These are phyloP conservation scores for Casuarina equisetifolia DNA, from an alignment of 306 rosid genomes.

Conservation along the genomic window DNA sequence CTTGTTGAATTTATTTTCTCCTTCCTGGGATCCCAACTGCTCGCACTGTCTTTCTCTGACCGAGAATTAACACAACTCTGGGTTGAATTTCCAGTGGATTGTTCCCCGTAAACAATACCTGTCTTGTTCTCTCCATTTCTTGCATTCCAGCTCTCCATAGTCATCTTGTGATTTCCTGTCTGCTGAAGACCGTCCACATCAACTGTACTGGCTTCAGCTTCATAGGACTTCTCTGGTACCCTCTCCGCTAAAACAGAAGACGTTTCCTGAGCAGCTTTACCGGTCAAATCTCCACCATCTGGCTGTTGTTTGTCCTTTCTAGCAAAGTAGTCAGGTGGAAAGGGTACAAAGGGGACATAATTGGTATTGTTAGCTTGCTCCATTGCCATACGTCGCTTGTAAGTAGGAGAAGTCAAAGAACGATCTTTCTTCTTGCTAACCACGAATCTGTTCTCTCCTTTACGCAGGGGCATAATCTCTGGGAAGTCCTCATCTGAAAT, in stretches of 20 bases:
- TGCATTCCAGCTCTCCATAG: slow-evolving; percentile 27
- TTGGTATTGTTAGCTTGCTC: slow-evolving; percentile 66
- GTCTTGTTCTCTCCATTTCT: slow-evolving; percentile 23
- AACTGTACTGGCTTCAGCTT: slow-evolving; percentile 20
- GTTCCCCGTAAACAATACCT: slow-evolving; percentile 27
- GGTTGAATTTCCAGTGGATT: slow-evolving; percentile 34
- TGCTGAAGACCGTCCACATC: slow-evolving; percentile 17
- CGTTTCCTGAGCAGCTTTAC: slow-evolving; percentile 16
- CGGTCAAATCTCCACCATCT: slow-evolving; percentile 35
- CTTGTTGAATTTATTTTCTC: slow-evolving; percentile 33
- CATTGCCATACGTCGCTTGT: slow-evolving; percentile 70
- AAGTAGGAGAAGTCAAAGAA: slow-evolving; percentile 80
- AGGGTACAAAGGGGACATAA: slow-evolving; percentile 89
- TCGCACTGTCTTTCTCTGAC: slow-evolving; percentile 8
- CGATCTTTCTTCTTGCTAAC: slow-evolving; percentile 88
- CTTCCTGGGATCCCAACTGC: slow-evolving; percentile 14
- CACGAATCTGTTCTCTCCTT: slow-evolving; percentile 91
- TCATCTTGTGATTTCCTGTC: slow-evolving; percentile 25
- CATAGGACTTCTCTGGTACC: slow-evolving; percentile 31
- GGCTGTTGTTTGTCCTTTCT: slow-evolving; percentile 51
- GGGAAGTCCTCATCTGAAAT: slow-evolving; percentile 85
- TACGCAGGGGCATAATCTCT: slow-evolving; percentile 90
- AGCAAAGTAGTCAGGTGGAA: slow-evolving; percentile 88
- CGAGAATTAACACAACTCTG: slow-evolving; percentile 23
- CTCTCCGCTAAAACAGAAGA: slow-evolving; percentile 24